A percentile compares a stretch with the other conserved stretches of the same genome.
phyloP scores from a whole-genome alignment of 148 eudicot genomes.

The Amaranthus hypochondriacus region DNA sequence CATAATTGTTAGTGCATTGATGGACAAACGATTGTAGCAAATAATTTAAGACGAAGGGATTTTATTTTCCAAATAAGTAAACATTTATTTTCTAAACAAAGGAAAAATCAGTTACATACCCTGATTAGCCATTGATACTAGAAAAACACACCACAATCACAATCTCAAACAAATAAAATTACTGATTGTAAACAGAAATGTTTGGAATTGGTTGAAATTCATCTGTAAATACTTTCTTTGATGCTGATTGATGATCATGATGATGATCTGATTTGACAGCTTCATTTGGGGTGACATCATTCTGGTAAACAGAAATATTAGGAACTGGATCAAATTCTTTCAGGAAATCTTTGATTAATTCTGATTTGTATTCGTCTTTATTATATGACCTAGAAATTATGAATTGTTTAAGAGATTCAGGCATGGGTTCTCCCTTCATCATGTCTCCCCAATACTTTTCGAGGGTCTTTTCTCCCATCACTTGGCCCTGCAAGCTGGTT shows the following conservation, averaged over 20 bases:
- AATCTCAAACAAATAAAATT: neutral
- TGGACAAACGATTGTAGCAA: too few relatives aligned
- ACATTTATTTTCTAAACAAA: too few relatives aligned
- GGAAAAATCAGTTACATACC: too few relatives aligned
- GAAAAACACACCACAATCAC: too few relatives aligned
- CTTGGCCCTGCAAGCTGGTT: neutral
- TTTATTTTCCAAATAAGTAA: too few relatives aligned
- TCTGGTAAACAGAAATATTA: neutral
- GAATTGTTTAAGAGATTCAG: neutral
- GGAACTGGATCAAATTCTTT: neutral
- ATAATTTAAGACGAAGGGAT: too few relatives aligned
- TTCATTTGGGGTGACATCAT: conserved; percentile 2
- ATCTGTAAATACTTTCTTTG: neutral
- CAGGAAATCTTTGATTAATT: neutral
- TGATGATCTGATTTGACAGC: neutral
- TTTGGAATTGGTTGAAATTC: conserved; percentile 10
- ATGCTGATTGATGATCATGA: neutral
- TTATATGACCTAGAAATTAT: neutral
- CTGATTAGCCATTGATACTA: too few relatives aligned
- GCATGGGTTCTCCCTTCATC: conserved; percentile 13
- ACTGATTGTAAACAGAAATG: neutral
- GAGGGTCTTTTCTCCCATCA: conserved; percentile 5
- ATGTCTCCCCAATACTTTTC: neutral
- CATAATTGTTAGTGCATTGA: too few relatives aligned
- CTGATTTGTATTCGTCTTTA: neutral